Conservation (phyloP, 148 eudicot species). For the Rhododendron williamsianum region DNA sequence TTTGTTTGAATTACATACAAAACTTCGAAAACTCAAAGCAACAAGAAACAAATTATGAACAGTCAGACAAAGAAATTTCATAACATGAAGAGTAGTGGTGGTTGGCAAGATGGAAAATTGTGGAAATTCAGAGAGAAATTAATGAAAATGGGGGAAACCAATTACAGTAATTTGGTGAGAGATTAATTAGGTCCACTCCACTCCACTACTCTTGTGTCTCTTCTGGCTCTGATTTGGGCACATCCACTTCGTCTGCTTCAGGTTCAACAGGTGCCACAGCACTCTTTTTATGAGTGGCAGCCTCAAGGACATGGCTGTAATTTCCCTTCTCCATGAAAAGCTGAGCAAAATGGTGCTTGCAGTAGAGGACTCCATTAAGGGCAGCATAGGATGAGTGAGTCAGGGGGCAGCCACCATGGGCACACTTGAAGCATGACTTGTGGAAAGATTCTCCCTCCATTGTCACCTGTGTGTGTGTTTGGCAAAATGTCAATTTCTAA, state of each 20-base stretch:
- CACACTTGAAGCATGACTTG: constrained; percentile 90
- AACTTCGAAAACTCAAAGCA: not conserved
- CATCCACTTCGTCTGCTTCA: constrained; percentile 4
- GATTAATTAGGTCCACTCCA: not conserved
- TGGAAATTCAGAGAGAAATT: not conserved
- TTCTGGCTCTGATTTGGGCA: not conserved
- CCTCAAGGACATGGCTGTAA: constrained; percentile 63
- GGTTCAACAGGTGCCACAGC: constrained; percentile 13
- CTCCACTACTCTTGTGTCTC: not conserved
- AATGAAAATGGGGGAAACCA: not conserved
- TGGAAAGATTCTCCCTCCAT: constrained; percentile 95
- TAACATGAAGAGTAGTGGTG: not conserved
- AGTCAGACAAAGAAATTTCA: not conserved
- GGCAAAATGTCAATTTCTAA: not conserved
- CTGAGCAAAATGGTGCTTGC: constrained; percentile 85
- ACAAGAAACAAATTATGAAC: not conserved
- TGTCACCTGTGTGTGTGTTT: constrained; percentile 45
- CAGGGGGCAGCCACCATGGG: constrained; percentile 81
- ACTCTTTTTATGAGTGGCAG: constrained; percentile 51
- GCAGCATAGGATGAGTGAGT: constrained; percentile 94
- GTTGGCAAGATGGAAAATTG: not conserved
- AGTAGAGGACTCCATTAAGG: constrained; percentile 81
- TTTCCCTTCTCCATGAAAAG: constrained; percentile 93
- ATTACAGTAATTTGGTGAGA: not conserved
- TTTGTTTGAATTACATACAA: not conserved